phyloP scores from a whole-genome alignment of 495 filamentous ascomycete species.

The Trichoderma parareesei region DNA sequence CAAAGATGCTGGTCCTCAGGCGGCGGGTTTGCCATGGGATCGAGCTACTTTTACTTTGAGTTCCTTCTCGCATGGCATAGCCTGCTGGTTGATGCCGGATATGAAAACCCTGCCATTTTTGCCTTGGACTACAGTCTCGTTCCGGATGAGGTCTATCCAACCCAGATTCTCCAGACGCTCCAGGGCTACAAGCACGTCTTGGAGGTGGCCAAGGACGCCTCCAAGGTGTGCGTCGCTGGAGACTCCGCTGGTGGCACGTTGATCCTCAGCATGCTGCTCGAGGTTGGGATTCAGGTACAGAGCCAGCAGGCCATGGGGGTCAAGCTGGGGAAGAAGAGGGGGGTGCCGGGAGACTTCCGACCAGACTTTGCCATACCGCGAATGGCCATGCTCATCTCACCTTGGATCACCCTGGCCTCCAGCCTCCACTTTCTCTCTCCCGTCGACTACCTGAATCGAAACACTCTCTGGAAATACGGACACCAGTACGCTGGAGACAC shows the following conservation, averaged over 20 bases:
- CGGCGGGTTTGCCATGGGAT: conserved; percentile 73
- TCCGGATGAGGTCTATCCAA: conserved; percentile 62
- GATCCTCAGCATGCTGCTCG: conserved; percentile 50
- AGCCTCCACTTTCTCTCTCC: conserved; percentile 45
- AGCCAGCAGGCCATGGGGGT: background rate
- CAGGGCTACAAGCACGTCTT: conserved; percentile 59
- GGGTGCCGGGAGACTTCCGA: background rate
- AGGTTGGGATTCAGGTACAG: background rate
- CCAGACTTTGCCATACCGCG: conserved; percentile 29
- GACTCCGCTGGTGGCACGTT: conserved; percentile 70
- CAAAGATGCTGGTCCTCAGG: conserved; percentile 27
- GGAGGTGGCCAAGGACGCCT: conserved; percentile 41
- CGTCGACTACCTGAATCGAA: conserved; percentile 53
- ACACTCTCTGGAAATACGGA: conserved; percentile 52
- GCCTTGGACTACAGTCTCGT: conserved; percentile 71
- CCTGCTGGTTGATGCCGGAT: conserved; percentile 49
- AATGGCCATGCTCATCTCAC: conserved; percentile 50
- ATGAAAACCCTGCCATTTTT: conserved; percentile 67
- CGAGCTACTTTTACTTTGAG: conserved; percentile 71
- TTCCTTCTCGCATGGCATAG: conserved; percentile 61
- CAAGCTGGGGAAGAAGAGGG: conserved; percentile 19
- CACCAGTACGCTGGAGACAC: conserved; percentile 50
- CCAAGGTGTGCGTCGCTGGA: conserved; percentile 54
- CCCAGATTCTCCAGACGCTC: conserved; percentile 56
- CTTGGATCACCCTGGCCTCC: conserved; percentile 53